Conservation (phyloP, 257 asterid species). For the Nicotiana noctiflora region DNA sequence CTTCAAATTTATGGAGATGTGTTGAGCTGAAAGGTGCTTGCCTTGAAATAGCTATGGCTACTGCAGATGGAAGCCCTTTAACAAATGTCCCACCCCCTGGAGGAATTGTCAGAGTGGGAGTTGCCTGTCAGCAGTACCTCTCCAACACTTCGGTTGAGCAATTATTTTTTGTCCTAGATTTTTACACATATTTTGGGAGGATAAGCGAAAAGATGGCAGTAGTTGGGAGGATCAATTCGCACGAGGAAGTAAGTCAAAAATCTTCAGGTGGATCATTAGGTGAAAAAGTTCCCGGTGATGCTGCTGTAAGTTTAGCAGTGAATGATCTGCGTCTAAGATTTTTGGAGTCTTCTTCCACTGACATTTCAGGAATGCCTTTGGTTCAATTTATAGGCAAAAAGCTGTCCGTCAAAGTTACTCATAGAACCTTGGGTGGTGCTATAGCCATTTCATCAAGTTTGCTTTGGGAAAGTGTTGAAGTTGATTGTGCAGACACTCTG, state of each 20-base stretch:
- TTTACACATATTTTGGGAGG: conserved; percentile 64
- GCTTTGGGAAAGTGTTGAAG: conserved; percentile 79
- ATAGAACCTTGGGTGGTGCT: conserved; percentile 94
- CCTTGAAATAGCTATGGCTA: conserved; percentile 92
- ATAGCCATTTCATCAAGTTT: conserved; percentile 74
- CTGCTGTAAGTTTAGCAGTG: conserved; percentile 61
- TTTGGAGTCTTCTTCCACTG: conserved; percentile 57
- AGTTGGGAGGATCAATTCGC: conserved; percentile 45
- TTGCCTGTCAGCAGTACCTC: conserved; percentile 73
- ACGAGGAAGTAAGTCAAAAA: conserved; percentile 35
- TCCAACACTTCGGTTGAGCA: conserved; percentile 92
- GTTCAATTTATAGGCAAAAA: conserved; percentile 73
- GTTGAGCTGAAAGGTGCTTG: conserved; percentile 69
- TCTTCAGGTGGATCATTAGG: conserved; percentile 39
- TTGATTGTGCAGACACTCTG: conserved; percentile 62
- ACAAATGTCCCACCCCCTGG: conserved; percentile 83
- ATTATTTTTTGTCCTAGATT: conserved; percentile 78
- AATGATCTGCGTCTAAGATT: conserved; percentile 68
- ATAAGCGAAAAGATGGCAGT: conserved; percentile 67
- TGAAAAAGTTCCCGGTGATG: conserved; percentile 79
- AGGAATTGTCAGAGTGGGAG: conserved; percentile 83
- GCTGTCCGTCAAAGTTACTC: conserved; percentile 63
- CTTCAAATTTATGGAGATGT: conserved; percentile 67
- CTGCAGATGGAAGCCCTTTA: conserved; percentile 94
- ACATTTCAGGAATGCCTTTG: conserved; percentile 51